Evolutionary conservation across 495 filamentous ascomycete genomes (phyloP).

Genomic region (Glarea lozoyensis): DNA sequence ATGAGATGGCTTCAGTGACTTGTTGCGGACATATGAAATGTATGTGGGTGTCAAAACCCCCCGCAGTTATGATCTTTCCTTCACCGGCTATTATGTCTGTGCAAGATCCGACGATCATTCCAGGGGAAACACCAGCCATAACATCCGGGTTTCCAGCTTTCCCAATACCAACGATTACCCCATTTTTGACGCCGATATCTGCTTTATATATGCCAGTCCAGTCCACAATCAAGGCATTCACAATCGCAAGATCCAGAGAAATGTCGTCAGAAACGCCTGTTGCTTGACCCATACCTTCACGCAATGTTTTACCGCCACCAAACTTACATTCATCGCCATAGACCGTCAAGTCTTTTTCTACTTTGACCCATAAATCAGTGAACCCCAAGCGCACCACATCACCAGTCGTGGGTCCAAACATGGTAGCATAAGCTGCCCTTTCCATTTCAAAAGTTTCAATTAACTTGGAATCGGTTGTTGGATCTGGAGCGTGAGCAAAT

Average conservation of each 20-base stretch:
- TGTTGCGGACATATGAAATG: conserved; percentile 98
- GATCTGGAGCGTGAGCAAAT: conserved; percentile 69
- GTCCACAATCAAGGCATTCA: conserved; percentile 88
- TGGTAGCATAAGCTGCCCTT: conserved; percentile 65
- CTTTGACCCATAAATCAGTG: conserved; percentile 86
- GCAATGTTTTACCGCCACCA: conserved; percentile 87
- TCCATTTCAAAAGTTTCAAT: conserved; percentile 62
- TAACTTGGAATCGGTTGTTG: conserved; percentile 41
- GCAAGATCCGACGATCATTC: conserved; percentile 78
- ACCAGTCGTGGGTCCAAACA: conserved; percentile 91
- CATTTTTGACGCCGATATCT: conserved; percentile 90
- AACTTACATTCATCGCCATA: conserved; percentile 96
- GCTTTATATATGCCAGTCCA: conserved; percentile 94
- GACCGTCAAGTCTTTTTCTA: conserved; percentile 77
- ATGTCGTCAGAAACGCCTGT: conserved; percentile 62
- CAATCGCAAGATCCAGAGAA: conserved; percentile 78
- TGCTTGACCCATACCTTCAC: conserved; percentile 96
- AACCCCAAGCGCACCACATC: conserved; percentile 73
- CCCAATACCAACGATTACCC: conserved; percentile 82
- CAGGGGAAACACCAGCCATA: conserved; percentile 77
- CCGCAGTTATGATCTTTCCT: conserved; percentile 85
- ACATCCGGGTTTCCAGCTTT: conserved; percentile 96
- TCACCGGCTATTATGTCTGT: conserved; percentile 97
- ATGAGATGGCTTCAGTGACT: conserved; percentile 73
- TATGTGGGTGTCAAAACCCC: conserved; percentile 88